Conservation (phyloP, 305 asterid genomes). For the Solanum hybrid region DNA sequence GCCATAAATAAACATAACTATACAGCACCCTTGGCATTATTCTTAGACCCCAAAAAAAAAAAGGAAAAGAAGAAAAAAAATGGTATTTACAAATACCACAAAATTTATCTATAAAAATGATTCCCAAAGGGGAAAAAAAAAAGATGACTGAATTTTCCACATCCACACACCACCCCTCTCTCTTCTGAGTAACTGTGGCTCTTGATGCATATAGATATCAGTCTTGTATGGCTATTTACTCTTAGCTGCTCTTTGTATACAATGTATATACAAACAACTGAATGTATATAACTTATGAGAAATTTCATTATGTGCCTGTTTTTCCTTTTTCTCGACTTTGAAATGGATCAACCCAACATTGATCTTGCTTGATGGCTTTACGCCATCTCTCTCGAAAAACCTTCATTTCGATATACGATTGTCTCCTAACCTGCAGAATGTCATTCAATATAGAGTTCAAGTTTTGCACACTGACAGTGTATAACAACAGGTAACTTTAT, state of each 20-base stretch:
- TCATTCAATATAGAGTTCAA: not conserved
- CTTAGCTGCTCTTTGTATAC: not conserved
- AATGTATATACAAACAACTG: not conserved
- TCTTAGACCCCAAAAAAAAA: not conserved
- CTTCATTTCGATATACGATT: conserved; percentile 59
- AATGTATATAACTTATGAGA: not conserved
- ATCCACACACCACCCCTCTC: not conserved
- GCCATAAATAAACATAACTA: not conserved
- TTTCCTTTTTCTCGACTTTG: not conserved
- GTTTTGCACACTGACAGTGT: not conserved
- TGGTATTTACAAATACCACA: not conserved
- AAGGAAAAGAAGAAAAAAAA: not conserved
- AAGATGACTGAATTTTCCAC: not conserved
- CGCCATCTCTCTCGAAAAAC: conserved; percentile 58
- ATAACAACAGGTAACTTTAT: not conserved
- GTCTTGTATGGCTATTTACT: not conserved
- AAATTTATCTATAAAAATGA: not conserved
- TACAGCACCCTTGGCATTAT: not conserved
- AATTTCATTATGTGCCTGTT: not conserved
- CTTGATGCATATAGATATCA: not conserved
- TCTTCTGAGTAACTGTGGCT: not conserved
- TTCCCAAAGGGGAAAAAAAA: not conserved
- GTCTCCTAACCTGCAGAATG: conserved; percentile 49
- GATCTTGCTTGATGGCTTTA: conserved; percentile 51
- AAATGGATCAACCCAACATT: conserved; percentile 77